Evolutionary conservation across 768 basidiomycete species (phyloP).

Genomic region (Amanita phalloides): DNA sequence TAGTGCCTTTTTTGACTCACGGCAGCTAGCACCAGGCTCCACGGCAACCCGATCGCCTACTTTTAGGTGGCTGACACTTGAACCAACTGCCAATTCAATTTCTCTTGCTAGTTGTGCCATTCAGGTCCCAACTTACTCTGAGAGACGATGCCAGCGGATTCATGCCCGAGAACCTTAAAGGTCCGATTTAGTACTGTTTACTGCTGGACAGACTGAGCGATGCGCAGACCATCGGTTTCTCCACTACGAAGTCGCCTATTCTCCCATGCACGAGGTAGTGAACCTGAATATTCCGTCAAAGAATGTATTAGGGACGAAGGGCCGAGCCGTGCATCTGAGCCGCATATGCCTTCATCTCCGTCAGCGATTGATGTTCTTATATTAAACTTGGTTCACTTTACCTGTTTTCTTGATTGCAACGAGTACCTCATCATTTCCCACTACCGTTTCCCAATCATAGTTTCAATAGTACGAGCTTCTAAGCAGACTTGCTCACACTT

Average conservation of each 20-base stretch:
- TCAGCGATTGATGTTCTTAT: not conserved
- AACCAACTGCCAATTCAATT: constrained; percentile 42
- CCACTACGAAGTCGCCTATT: constrained; percentile 72
- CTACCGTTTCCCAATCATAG: constrained; percentile 21
- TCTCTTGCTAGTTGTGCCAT: not conserved
- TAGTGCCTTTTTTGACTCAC: constrained; percentile 20
- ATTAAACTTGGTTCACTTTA: constrained; percentile 17
- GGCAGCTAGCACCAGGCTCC: constrained; percentile 84
- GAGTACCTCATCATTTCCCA: constrained; percentile 68
- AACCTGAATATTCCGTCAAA: constrained; percentile 31
- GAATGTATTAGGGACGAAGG: not conserved
- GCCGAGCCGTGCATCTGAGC: constrained; percentile 57
- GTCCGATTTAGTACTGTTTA: not conserved
- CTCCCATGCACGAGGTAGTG: constrained; percentile 74
- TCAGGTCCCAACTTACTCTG: constrained; percentile 34
- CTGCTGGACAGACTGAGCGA: constrained; percentile 11
- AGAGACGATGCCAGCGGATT: constrained; percentile 72
- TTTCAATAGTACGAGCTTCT: not conserved
- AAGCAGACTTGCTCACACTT: constrained; percentile 31
- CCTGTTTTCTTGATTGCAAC: constrained; percentile 91
- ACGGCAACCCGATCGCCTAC: constrained; percentile 83
- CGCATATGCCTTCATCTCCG: constrained; percentile 62
- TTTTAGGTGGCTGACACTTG: constrained; percentile 65
- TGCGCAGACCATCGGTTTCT: constrained; percentile 60
- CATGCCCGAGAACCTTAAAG: constrained; percentile 81